These are phyloP conservation scores for Phytophthora chlamydospora DNA, from an alignment of 352 stramenopile genomes.

Conservation along the genomic window DNA sequence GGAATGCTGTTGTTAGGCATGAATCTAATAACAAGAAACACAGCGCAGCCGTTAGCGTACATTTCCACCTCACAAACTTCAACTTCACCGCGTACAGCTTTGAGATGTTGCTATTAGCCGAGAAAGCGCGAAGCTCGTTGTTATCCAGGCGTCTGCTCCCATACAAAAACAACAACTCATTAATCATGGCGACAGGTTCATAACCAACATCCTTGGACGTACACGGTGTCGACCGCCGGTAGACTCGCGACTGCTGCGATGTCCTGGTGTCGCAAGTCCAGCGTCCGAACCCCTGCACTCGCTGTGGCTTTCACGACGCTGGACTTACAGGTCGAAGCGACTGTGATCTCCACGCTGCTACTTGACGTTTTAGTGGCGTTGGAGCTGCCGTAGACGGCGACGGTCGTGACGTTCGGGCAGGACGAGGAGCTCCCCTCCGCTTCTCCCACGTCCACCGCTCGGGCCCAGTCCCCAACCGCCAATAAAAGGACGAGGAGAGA, in stretches of 20 bases:
- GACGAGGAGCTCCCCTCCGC: slow-evolving; percentile 15
- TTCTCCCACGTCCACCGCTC: slow-evolving; percentile 41
- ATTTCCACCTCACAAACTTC: background rate
- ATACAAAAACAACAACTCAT: background rate
- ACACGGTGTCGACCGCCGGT: slow-evolving; percentile 28
- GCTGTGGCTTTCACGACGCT: slow-evolving; percentile 23
- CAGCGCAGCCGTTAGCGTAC: background rate
- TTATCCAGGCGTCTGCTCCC: slow-evolving; percentile 34
- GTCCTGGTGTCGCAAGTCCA: slow-evolving; percentile 28
- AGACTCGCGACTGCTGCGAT: slow-evolving; percentile 37
- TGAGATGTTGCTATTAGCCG: slow-evolving; percentile 22
- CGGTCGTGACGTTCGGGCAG: slow-evolving; percentile 44
- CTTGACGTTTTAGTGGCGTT: slow-evolving; percentile 18
- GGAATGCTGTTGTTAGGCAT: slow-evolving; percentile 44
- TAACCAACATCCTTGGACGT: slow-evolving; percentile 2
- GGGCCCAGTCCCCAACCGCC: slow-evolving; percentile 1
- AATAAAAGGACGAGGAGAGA: slow-evolving; percentile 16
- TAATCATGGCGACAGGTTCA: too few relatives aligned
- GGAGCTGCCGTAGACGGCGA: slow-evolving; percentile 18
- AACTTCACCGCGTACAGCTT: slow-evolving; percentile 25
- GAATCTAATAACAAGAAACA: slow-evolving; percentile 16
- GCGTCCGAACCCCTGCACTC: slow-evolving; percentile 2
- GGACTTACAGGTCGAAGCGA: slow-evolving; percentile 24
- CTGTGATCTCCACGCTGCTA: slow-evolving; percentile 28
- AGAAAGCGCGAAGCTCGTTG: slow-evolving; percentile 33